phyloP scores from a whole-genome alignment of 2,329 filamentous ascomycete species.

The Samsoniella hepiali region DNA sequence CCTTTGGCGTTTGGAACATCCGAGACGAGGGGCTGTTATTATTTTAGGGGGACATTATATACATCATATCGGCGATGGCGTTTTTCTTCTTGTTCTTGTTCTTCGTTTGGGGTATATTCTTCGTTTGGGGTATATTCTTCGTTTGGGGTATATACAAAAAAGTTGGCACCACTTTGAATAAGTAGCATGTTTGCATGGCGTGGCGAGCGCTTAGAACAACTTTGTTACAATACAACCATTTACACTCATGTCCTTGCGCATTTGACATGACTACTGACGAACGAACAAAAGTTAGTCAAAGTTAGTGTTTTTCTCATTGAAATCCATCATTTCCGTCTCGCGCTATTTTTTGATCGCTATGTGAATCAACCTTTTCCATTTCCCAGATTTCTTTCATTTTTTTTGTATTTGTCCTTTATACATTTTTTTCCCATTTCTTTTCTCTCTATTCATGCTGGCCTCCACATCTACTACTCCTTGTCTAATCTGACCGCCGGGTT shows the following conservation, averaged over 20 bases:
- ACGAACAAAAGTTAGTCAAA: too few species aligned
- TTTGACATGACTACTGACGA: too few species aligned
- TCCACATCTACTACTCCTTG: slow-evolving; percentile 58
- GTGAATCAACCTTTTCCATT: neutral
- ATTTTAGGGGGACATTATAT: neutral
- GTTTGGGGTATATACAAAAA: neutral
- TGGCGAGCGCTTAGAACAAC: neutral
- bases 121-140: neutral
- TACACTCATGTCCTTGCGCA: neutral
- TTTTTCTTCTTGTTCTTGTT: neutral
- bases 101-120: neutral
- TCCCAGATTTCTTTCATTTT: neutral
- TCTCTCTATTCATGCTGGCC: slow-evolving; percentile 11
- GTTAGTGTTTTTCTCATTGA: neutral
- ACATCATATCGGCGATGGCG: slow-evolving; percentile 11
- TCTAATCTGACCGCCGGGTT: slow-evolving; percentile 90
- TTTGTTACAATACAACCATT: neutral
- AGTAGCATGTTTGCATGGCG: neutral
- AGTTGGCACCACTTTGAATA: neutral
- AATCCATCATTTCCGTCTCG: neutral
- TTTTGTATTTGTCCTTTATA: slow-evolving; percentile 2
- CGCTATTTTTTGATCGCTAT: neutral
- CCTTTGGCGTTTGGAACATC: neutral
- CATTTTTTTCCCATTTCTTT: slow-evolving; percentile 13
- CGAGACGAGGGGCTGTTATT: neutral